Conservation (phyloP, 2,329 filamentous ascomycete species). For the Beauveria caledonica region DNA sequence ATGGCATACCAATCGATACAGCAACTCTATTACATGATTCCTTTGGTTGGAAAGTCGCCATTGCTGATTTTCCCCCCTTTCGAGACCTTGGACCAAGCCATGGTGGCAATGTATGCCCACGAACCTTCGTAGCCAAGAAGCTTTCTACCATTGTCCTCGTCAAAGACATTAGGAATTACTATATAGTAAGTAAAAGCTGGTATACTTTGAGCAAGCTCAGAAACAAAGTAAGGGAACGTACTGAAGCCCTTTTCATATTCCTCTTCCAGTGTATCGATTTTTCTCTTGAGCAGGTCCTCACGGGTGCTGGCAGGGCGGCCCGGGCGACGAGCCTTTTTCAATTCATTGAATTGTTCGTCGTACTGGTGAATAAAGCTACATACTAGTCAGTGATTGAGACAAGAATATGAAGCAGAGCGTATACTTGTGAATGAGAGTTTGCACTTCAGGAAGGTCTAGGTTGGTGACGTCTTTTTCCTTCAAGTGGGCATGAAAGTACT, state of each 20-base stretch:
- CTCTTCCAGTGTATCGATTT: slow-evolving; percentile 60
- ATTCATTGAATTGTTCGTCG: slow-evolving; percentile 58
- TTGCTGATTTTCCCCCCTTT: slow-evolving; percentile 55
- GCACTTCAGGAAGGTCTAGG: slow-evolving; percentile 48
- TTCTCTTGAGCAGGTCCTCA: slow-evolving; percentile 69
- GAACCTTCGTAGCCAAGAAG: slow-evolving; percentile 72
- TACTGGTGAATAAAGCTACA: slow-evolving; percentile 57
- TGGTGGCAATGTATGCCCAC: slow-evolving; percentile 69
- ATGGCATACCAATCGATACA: no score
- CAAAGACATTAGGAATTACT: slow-evolving; percentile 69
- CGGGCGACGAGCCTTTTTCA: slow-evolving; percentile 63
- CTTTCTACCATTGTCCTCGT: slow-evolving; percentile 53
- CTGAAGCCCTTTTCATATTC: slow-evolving; percentile 81
- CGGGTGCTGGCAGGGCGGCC: slow-evolving; percentile 70
- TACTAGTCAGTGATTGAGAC: background rate
- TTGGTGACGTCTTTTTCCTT: slow-evolving; percentile 38
- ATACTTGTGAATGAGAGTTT: slow-evolving; percentile 54
- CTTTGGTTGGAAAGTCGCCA: slow-evolving; percentile 68
- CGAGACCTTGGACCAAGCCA: slow-evolving; percentile 70
- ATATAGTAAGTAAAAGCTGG: background rate
- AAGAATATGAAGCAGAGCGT: slow-evolving; percentile 13
- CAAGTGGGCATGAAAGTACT: slow-evolving; percentile 63
- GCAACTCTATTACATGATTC: slow-evolving; percentile 17
- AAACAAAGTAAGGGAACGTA: slow-evolving; percentile 29
- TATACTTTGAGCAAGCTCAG: background rate